Conservation (phyloP, 352 stramenopile species). For the Globisporangium viniferum region DNA sequence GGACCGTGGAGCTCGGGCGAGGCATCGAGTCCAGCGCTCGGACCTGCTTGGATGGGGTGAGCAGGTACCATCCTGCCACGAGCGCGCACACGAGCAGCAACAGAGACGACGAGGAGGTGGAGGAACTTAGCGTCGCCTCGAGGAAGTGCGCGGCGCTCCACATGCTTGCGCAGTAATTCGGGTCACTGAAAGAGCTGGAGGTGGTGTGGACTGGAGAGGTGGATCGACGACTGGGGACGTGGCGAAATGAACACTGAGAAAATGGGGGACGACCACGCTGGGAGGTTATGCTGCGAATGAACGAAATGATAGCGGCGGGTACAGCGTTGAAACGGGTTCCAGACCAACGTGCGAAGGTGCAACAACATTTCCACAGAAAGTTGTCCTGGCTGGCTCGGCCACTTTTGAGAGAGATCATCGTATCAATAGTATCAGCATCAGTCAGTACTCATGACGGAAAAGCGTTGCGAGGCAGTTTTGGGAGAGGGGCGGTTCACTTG, state of each 20-base stretch:
- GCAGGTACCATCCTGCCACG: slow-evolving; percentile 17
- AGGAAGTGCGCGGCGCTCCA: slow-evolving; percentile 11
- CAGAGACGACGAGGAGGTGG: slow-evolving; percentile 10
- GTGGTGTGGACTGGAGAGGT: not conserved
- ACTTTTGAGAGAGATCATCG: too few relatives aligned
- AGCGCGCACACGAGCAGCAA: slow-evolving; percentile 17
- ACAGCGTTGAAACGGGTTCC: too few relatives aligned
- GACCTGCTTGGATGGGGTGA: slow-evolving; percentile 23
- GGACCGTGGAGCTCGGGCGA: slow-evolving; percentile 35
- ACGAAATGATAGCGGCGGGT: too few relatives aligned
- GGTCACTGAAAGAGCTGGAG: not conserved
- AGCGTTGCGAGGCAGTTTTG: too few relatives aligned
- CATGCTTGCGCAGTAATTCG: slow-evolving; percentile 4
- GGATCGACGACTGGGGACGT: not conserved
- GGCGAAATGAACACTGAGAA: not conserved
- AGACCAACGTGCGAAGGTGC: too few relatives aligned
- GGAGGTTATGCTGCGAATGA: too few relatives aligned
- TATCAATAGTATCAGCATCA: too few relatives aligned
- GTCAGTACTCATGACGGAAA: too few relatives aligned
- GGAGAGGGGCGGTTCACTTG: too few relatives aligned
- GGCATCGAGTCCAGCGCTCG: slow-evolving; percentile 25
- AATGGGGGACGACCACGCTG: too few relatives aligned
- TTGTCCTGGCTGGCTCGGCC: too few relatives aligned
- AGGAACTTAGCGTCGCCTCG: not conserved
- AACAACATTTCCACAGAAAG: too few relatives aligned